These are phyloP conservation scores for Blastobotrys proliferans DNA, from an alignment of 1,139 yeast species.

Conservation along the genomic window DNA sequence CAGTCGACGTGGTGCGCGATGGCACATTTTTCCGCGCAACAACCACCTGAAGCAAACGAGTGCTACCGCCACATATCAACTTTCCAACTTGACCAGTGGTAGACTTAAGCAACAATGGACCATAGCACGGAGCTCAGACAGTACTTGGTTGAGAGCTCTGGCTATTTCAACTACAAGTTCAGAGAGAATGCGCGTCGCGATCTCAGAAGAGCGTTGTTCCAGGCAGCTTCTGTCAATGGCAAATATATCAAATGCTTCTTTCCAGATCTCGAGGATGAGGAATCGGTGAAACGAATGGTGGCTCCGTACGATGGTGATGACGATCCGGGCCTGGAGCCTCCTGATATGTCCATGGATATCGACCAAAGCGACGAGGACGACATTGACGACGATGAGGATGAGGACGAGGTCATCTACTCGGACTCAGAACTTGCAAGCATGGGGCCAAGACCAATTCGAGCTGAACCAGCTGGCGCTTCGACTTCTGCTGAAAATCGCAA, in stretches of 20 bases:
- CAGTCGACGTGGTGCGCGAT: too few species aligned
- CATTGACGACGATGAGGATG: conserved; percentile 11
- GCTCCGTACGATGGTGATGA: conserved; percentile 14
- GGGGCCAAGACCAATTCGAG: not conserved
- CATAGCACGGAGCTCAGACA: conserved; percentile 26
- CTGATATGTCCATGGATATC: conserved; percentile 4
- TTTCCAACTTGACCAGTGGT: too few species aligned
- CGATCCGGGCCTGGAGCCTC: too few species aligned
- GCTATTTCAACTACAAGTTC: conserved; percentile 24
- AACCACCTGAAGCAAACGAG: too few species aligned
- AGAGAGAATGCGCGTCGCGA: conserved; percentile 33
- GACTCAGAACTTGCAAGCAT: not conserved
- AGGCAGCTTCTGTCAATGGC: conserved; percentile 51
- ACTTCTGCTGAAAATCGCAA: too few species aligned
- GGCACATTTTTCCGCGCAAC: too few species aligned
- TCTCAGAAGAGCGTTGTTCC: conserved; percentile 49
- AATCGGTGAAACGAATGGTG: conserved; percentile 3
- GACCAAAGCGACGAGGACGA: conserved; percentile 16
- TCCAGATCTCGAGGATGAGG: conserved; percentile 32
- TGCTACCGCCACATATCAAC: too few species aligned
- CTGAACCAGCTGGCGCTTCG: conserved; percentile 8
- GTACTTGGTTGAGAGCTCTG: conserved; percentile 31
- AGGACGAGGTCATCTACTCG: conserved; percentile 1
- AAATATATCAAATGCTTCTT: conserved; percentile 48
- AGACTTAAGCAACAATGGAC: too few species aligned